Conservation (phyloP, 257 asterid species). For the Eustoma russellianum region DNA sequence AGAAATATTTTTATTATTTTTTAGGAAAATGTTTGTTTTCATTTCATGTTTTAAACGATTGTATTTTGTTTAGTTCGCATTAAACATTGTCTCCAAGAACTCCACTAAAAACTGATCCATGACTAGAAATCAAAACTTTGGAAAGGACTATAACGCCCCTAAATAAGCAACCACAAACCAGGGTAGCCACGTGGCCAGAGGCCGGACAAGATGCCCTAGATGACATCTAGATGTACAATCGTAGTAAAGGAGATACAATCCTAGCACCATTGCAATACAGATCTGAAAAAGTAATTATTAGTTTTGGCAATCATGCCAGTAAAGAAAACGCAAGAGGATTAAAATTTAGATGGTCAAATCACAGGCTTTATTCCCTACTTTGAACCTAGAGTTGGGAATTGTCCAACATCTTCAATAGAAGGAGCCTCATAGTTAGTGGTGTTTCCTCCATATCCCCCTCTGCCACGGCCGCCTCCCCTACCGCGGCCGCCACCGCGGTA, state of each 20-base stretch:
- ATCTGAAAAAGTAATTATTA: not conserved
- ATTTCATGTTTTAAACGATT: no score
- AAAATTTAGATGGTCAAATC: conserved; percentile 3
- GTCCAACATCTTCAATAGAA: conserved; percentile 26
- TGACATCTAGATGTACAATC: conserved; percentile 34
- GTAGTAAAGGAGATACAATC: conserved; percentile 4
- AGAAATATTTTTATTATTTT: no score
- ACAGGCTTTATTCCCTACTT: conserved; percentile 12
- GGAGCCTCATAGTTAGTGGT: conserved; percentile 19
- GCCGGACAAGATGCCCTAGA: conserved; percentile 11
- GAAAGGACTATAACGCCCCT: conserved; percentile 6
- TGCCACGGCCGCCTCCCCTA: conserved; percentile 52
- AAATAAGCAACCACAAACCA: conserved; percentile 4
- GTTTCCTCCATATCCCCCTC: conserved; percentile 31
- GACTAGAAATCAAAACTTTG: conserved; percentile 5
- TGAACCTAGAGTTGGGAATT: conserved; percentile 30
- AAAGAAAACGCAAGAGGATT: not conserved
- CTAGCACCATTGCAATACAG: conserved; percentile 9
- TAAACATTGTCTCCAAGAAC: no score
- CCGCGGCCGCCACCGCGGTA: conserved; percentile 45
- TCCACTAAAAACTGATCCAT: conserved; percentile 28
- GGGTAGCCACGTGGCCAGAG: conserved; percentile 12
- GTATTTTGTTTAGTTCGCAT: no score
- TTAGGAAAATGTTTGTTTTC: no score
- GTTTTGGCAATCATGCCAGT: not conserved